Base-by-base conservation (phyloP, 306 rosid genomes). In the Carpinus viminea region DNA sequence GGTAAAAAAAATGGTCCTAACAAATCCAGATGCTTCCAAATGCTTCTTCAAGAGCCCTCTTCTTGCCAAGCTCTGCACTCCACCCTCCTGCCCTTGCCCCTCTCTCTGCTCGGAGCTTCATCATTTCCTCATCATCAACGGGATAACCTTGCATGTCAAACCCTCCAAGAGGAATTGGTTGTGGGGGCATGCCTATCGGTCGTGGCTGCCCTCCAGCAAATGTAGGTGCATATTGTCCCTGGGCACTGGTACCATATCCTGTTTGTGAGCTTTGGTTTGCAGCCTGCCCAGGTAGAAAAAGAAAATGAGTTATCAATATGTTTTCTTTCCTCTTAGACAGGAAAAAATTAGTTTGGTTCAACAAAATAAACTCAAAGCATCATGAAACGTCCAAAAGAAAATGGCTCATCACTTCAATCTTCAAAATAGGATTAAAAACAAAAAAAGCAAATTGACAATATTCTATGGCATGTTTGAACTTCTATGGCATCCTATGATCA, bases 171-270 rank as follows among this genome's bases (percentile, higher is more conserved):
- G 94, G 98, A 59, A 89, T 62, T 26, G 97, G 97, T 56, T 91
- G 98, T 21, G 90, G 87, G 0, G 81, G 96, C 92, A 92, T 88
- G 73, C 95, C 95, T 0, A 91, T 89, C 0, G 98, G 98, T 75
- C 97, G 86, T 34, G 98, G 98, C 76, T 95, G 96, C 59, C 97
- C 96, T 71, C 93, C 96, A 36, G 89, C 80, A 80, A 91, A 66
- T 64, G 98, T 91, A 41, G 98, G 98, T 68, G 98, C 96, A 76
- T 92, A 95, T 48, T 90, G 96, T 66, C 98, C 98, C 60, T 87
- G 97, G 28, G 84, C 80, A 80, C 79, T 81, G 74, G 73, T 78
- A 77, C 89, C 89, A 47, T 82, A 47, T 76, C 93, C 97, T 20
- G 88, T 85, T 82, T 89, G 93, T 26, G 90, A 79, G 82, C 82